Percentiles rank a stretch among this genome's conserved stretches.
Conservation (phyloP, 164 flowering plant genomes). For the Magnolia officinalis region DNA sequence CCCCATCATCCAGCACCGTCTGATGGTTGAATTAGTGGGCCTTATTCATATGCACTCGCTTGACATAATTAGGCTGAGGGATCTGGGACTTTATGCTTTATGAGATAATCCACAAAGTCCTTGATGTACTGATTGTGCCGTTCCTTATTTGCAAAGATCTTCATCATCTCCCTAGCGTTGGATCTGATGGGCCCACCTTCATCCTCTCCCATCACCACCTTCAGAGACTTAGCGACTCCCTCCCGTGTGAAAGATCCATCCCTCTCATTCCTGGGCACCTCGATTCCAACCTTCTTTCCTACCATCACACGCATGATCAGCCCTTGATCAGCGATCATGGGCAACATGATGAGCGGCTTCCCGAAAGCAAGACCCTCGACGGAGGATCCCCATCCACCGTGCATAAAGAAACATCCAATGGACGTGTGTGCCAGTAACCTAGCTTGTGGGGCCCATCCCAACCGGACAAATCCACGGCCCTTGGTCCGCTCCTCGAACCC, state of each 20-base stretch:
- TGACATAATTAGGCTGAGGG: not conserved
- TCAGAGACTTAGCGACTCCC: conserved; percentile 27
- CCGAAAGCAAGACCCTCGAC: conserved; percentile 37
- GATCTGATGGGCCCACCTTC: conserved; percentile 15
- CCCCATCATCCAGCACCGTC: too few relatives aligned
- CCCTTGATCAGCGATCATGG: conserved; percentile 28
- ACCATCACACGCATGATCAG: conserved; percentile 33
- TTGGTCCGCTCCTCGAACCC: conserved; percentile 33
- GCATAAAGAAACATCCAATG: conserved; percentile 35
- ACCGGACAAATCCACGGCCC: conserved; percentile 26
- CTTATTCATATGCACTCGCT: too few relatives aligned
- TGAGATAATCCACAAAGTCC: conserved; percentile 25
- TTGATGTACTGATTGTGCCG: conserved; percentile 24
- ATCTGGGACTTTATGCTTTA: not conserved
- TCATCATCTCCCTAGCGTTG: conserved; percentile 13
- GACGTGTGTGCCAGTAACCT: conserved; percentile 37
- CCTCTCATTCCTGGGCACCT: conserved; percentile 32
- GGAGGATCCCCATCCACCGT: conserved; percentile 43
- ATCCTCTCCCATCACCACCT: conserved; percentile 26
- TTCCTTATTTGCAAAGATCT: conserved; percentile 14
- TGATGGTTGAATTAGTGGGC: too few relatives aligned
- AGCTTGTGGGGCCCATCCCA: conserved; percentile 41
- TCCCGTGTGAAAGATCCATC: conserved; percentile 36
- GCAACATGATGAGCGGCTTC: conserved; percentile 25
- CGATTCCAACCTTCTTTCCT: conserved; percentile 35